Evolutionary conservation across 306 rosid genomes (phyloP), one percentile per base, ranked within the genome.

Genomic region (Glycine soja): DNA sequence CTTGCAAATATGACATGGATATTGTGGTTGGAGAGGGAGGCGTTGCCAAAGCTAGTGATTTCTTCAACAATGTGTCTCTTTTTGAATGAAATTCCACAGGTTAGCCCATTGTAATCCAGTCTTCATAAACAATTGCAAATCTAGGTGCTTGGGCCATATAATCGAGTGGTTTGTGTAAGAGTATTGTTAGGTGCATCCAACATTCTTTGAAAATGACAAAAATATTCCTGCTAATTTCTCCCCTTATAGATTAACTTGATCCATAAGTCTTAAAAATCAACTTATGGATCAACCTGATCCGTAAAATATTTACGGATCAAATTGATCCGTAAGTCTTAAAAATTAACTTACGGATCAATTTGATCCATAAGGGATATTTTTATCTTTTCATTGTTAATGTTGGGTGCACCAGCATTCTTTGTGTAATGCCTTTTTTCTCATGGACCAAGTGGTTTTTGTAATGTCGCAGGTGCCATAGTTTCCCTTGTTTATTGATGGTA

Each of bases 31-130:
- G 92, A 67, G 91, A 62, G 40, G 91, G 88, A 76, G 91, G 83
- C 48, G 47, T 83, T 54, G 64, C 92, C 68, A 88, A 70, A 80
- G 92, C 87, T 63, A 18, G 53, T 50, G 94, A 91, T 70, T 95
- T 95, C 82, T 93, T 85, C 75, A 91, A 95, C 81, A 74, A 89
- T 56, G 92, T 91, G 99, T 72, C 97, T 95, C 68, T 95, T 95
- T 80, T 67, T 95, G 77, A 87, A 93, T 77, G 95, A 93, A 86
- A 50, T 86, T 53, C 84, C 92, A 19, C 94, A 93, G 77, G 91
- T 90, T 64, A 86, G 87, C 68, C 97, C 78, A 9, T 75, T 95
- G 81, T 91, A 87, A 80, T 68, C 40, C 30, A 32, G 34, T 58
- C 69, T 59, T 48, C 3, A 24, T 14, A 42, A 14, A 61, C 50